Evolutionary conservation across 495 filamentous ascomycete genomes (phyloP), one percentile per base, ranked within the genome.

Genomic region (Penicillium pancosmium): DNA sequence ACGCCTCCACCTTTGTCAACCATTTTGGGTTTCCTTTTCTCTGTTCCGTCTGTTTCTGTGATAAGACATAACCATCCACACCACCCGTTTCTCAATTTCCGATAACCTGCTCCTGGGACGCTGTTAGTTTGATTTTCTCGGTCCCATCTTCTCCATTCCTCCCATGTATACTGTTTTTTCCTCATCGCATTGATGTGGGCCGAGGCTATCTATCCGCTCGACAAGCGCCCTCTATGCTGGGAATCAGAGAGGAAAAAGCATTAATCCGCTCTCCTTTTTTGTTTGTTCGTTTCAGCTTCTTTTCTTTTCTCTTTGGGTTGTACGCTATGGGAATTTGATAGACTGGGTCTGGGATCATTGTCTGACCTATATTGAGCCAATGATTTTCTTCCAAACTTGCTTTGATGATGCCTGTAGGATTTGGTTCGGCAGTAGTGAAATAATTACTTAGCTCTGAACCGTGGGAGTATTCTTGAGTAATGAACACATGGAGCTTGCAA

Each of bases 51-150:
- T 58, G 49, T 54, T 54, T 35, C 57, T 47, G 63, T 61, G 56
- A 68, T 67, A 66, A 66, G 60, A 65, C 65, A 65, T 67, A 60
- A 65, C 50, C 27, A 31, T 31, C 36, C 66, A 65, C 66, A 65
- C 61, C 57, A 52, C 34, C 36, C 48, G 21, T 55, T 67, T 52
- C 44, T 52, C 50, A 46, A 47, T 60, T 54, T 41, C 41, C 58
- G 57, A 68, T 68, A 57, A 60, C 62, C 60, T 51, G 50, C 57
- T 27, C 11, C 12, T 19, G 59, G 61, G 41, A 57, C 64, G 52
- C 57, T 43, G 19, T 53, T 40, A 43, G 49, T 46, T 56, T 49
- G 33, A 54, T 63, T 48, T 18, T n/a, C 9, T 44, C 46, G 41
- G 41, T 46, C 44, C 55, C 55, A 52, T 34, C 19, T 53, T 53